These are phyloP conservation scores for Solanum sitiens DNA, from an alignment of 257 asterid species.

Conservation along the genomic window DNA sequence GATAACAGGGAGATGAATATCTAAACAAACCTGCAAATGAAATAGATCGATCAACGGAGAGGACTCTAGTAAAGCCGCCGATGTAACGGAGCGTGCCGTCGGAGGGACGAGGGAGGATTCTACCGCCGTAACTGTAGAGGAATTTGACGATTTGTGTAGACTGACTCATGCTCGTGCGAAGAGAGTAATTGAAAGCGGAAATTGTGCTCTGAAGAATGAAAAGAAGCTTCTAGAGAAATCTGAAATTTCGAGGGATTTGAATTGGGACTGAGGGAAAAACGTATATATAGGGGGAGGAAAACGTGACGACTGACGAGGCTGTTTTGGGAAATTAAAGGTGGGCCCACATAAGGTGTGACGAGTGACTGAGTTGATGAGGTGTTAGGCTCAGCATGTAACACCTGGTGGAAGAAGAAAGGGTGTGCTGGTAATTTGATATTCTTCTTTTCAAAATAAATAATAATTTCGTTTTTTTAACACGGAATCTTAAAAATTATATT, in stretches of 20 bases:
- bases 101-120: slow-evolving; percentile 45
- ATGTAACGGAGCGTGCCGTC: slow-evolving; percentile 73
- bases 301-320: neutral
- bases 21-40: slow-evolving; percentile 12
- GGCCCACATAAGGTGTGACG: neutral
- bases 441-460: neutral
- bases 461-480: too few relatives aligned
- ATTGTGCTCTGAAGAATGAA: neutral
- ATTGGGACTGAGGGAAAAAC: neutral
- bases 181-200: neutral
- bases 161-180: slow-evolving; percentile 19
- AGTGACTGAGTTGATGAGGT: neutral
- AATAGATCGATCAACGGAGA: slow-evolving; percentile 40
- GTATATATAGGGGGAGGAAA: neutral
- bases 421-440: neutral
- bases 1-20: neutral
- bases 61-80: slow-evolving; percentile 75
- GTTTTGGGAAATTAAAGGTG: neutral
- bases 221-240: neutral
- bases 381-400: neutral
- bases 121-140: slow-evolving; percentile 81
- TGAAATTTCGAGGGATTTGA: neutral
- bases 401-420: neutral
- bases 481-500: too few relatives aligned
- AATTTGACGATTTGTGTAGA: slow-evolving; percentile 33